Base-by-base conservation (phyloP, 2,329 filamentous ascomycete species). In the Hypoxylon sp. region DNA sequence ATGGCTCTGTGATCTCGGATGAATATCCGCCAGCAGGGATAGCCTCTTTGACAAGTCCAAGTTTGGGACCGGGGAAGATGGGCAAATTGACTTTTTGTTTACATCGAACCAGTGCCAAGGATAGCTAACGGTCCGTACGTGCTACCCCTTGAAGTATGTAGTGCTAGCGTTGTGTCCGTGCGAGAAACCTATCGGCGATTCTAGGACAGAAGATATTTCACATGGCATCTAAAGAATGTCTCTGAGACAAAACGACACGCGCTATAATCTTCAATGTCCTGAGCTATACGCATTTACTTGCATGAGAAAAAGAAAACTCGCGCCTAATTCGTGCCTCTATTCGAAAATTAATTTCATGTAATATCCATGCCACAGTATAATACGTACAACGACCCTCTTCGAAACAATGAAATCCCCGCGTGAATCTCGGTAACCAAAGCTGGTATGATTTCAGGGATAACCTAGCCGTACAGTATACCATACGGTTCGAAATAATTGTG, bases 1-100 rank as follows among this genome's bases (percentile, higher is more conserved):
- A 52, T 31, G 60, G 46, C 44, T 57, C 39, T 37, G 13, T 64
- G 55, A 68, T 50, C 51, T 66, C 57, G 57, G 57, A 53, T 66
- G 63, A n/a, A 32, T 50, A 58, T 58, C 57, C 63, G 57, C 37
- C 50, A 42, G 37, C 56, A 65, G 42, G 62, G 62, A 44, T 8
- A 19, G 13, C 44, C 29, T 17, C 47, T 17, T 39, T 17, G 31
- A 24, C 44, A 47, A 24, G 44, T 27, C 13, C n/a, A 37, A 29
- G 42, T 55, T 39, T 44, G 61, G 44, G 17, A 56, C 39, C 46
- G 21, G 50, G 55, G 31, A 37, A 60, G 35, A 59, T 29, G 47
- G 52, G 24, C 46, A 44, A 32, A 57, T 58, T 52, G 15, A 11
- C 32, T 50, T 48, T 55, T 31, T 32, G 51, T 60, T 65, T 48